Percentiles rank a stretch among this genome's conserved stretches.
These are phyloP conservation scores for Entomortierella parvispora DNA, from an alignment of 192 early-diverging fungal species.

Conservation along the genomic window DNA sequence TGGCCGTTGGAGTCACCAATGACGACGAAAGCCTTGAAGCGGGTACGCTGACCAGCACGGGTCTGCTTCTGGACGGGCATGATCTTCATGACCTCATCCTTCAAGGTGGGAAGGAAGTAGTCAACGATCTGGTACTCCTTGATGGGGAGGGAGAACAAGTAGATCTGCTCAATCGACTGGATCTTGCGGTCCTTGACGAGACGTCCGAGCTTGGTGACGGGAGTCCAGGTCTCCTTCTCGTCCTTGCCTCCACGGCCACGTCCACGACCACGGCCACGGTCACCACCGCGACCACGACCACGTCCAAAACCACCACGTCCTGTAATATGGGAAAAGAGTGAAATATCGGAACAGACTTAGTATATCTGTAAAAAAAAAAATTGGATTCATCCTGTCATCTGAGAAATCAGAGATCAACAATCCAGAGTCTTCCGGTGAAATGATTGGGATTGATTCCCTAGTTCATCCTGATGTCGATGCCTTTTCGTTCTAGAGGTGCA, in stretches of 20 bases:
- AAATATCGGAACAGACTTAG: not conserved
- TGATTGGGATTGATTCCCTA: no score
- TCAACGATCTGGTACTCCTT: constrained; percentile 99
- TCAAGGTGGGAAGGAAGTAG: constrained; percentile 91
- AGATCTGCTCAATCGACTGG: constrained; percentile 96
- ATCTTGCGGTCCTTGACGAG: constrained; percentile 98
- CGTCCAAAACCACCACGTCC: constrained; percentile 85
- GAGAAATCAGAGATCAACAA: no score
- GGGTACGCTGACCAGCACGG: constrained; percentile 98
- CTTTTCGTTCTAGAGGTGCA: no score
- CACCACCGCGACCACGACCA: constrained; percentile 76
- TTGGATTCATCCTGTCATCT: not conserved
- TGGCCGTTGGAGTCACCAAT: constrained; percentile 98
- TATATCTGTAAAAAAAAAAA: not conserved
- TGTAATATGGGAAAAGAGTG: constrained; percentile 23
- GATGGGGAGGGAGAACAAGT: constrained; percentile 97
- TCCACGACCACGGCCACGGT: constrained; percentile 74
- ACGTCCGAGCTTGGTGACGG: constrained; percentile 99
- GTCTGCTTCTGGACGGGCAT: constrained; percentile 99
- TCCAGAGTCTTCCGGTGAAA: no score
- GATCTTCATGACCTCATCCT: constrained; percentile 99
- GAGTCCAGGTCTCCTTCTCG: constrained; percentile 66
- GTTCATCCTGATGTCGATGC: no score
- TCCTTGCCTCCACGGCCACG: constrained; percentile 78
- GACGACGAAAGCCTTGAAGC: constrained; percentile 99